Evolutionary conservation across 1,284 basidiomycete genomes (phyloP), one percentile per base, ranked within the genome.

Genomic region (Microbotryum scabiosae): DNA sequence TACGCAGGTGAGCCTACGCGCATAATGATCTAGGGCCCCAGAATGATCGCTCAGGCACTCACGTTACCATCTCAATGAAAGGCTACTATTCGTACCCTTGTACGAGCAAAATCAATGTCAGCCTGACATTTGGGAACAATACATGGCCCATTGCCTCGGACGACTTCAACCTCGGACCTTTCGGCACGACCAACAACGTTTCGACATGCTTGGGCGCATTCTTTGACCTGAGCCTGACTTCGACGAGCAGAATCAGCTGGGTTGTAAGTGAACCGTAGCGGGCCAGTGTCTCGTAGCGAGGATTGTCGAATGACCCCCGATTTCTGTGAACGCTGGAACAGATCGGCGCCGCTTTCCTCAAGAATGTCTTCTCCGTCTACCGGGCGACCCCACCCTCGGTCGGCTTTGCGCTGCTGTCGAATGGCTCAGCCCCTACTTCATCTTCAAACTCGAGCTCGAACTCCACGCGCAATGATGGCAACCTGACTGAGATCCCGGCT

Each of bases 241-340:
- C 80, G 2, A 73, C 75, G n/a, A 80, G 75, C 52, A 78, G 81
- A 18, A 80, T 85, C 54, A 74, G 75, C 4, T 81, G 81, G 79
- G 71, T 70, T 36, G 69, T 72, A 53, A 26, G 28, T 30, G 26
- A 21, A 56, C 23, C 30, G 30, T 21, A 23, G 23, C 21, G 14
- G 36, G 16, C 14, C 36, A 41, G 36, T 41, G 36, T 41, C 36
- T 41, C 36, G 12, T 41, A 41, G 36, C 36, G 30, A 30, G 7
- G 10, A 16, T n/a, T 18, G 12, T 41, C 16, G 10, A 28, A 23
- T 48, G 12, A 5, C 21, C 7, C 28, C 18, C 28, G 36, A 23
- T 44, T n/a, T 9, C 36, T 36, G n/a, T 16, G 36, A 41, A 41
- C 5, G 23, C 46, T 14, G 41, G 30, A 30, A 4, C 56, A 70